Evolutionary conservation across 495 filamentous ascomycete genomes (phyloP), one percentile per base, ranked within the genome.

Genomic region (Aspergillus nanangensis): DNA sequence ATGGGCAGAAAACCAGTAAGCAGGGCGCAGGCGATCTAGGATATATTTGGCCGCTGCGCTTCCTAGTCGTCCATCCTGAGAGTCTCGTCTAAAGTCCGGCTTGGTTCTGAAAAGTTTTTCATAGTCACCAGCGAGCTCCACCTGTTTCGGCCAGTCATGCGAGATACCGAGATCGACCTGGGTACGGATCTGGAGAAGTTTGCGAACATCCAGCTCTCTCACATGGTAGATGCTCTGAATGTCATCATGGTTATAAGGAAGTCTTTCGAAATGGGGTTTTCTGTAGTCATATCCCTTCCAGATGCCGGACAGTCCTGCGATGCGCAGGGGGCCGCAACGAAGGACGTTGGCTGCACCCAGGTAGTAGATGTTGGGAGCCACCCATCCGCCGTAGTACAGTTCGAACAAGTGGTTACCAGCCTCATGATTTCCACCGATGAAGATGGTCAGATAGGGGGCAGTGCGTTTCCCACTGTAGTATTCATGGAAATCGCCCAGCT

Each of bases 361-460:
- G 69, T 95, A 98, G 71, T 94, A 98, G 41, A 98, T 98, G 42
- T 92, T 95, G 14, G 87, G 90, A 1, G 92, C 92, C 2, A 88
- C 93, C 93, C 93, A 98, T 29, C 93, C 93, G 32, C 93, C 93
- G 61, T 97, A 95, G 69, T 88, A 94, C 3, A 98, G 77, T 58
- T 98, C 93, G 69, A 78, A 90, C 0, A 95, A 62, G 59, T 96
- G 76, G 24, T 85, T 89, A 48, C 86, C 82, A 0, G 93, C 90
- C 63, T 98, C 93, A 51, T 98, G 93, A 59, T 98, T 98, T 7
- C 93, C 93, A 29, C 83, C 91, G 39, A 95, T 79, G 63, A 97
- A 97, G 44, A 97, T 69, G 14, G 94, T 98, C 20, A 93, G 70
- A 52, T 87, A 94, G 0, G 94, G 93, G 0, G 94, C 93, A 33